Evolutionary conservation across 2,329 filamentous ascomycete species (phyloP).

Genomic region (Cucurbitaria berberidis): DNA sequence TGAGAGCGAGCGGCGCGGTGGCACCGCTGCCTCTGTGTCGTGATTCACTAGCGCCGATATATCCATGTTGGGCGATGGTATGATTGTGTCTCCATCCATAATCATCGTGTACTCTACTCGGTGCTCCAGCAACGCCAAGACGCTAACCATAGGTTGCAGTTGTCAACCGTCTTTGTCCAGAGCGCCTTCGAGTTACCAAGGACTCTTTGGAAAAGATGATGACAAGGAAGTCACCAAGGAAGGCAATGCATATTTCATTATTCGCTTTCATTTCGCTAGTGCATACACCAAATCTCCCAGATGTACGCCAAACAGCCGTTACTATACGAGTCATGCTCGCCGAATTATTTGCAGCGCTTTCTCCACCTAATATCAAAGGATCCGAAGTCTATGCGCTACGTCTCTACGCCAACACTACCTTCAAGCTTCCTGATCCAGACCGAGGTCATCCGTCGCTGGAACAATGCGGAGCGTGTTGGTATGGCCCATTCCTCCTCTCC

Average conservation of each 20-base stretch:
- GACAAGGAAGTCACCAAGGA: not conserved
- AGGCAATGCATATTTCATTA: conserved; percentile 3
- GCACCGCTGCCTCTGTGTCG: conserved; percentile 35
- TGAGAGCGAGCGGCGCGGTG: conserved; percentile 42
- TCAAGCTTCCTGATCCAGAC: conserved; percentile 56
- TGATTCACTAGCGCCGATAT: conserved; percentile 46
- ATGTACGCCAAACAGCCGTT: conserved; percentile 29
- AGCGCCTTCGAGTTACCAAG: not conserved
- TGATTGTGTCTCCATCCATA: conserved; percentile 28
- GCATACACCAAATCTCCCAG: conserved; percentile 27
- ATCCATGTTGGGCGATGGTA: conserved; percentile 43
- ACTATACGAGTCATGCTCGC: conserved; percentile 32
- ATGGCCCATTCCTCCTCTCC: conserved; percentile 90
- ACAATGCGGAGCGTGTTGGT: conserved; percentile 75
- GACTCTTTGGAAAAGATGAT: not conserved
- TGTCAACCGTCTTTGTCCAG: not conserved
- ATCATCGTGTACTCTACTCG: conserved; percentile 15
- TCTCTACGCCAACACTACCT: conserved; percentile 8
- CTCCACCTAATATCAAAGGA: conserved; percentile 24
- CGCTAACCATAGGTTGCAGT: conserved; percentile 6
- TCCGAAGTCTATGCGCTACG: conserved; percentile 8
- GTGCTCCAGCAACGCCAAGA: conserved; percentile 14
- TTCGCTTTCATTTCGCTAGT: conserved; percentile 32
- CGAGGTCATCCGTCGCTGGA: conserved; percentile 57
- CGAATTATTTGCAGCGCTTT: conserved; percentile 16